These are phyloP conservation scores for Populus alba DNA, from an alignment of 345 rosid genomes.

Conservation along the genomic window DNA sequence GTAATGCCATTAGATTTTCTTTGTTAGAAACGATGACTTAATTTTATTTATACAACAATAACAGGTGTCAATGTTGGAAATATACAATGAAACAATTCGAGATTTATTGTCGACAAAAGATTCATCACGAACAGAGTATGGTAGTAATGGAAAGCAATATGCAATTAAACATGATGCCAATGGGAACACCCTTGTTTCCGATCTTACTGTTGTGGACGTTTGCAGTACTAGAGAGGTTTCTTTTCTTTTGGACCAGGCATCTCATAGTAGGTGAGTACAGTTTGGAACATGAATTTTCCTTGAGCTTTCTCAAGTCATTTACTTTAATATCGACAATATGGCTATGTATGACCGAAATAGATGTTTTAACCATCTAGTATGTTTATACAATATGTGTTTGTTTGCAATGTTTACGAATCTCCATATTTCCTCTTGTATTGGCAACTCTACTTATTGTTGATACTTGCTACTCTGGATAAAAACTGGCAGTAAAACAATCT, in stretches of 20 bases:
- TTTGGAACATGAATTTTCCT: conserved; percentile 1
- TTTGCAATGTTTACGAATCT: neutral
- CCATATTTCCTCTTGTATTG: neutral
- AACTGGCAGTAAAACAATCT: neutral
- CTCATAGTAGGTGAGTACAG: conserved; percentile 63
- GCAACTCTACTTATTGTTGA: neutral
- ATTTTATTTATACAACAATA: conserved; percentile 8
- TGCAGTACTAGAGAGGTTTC: conserved; percentile 27
- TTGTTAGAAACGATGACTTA: neutral
- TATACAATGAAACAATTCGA: conserved; percentile 86
- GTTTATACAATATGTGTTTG: neutral
- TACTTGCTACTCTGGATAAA: neutral
- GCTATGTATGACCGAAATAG: neutral
- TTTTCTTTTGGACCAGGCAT: conserved; percentile 74
- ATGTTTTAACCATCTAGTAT: neutral
- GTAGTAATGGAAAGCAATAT: conserved; percentile 38
- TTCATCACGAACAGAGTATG: conserved; percentile 52
- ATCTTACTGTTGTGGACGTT: conserved; percentile 36
- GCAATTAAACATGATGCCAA: conserved; percentile 31
- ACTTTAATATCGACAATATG: neutral
- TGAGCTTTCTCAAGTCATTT: neutral
- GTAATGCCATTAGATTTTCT: neutral
- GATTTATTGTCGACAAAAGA: conserved; percentile 79
- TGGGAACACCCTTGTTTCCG: conserved; percentile 33
- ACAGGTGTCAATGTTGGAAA: conserved; percentile 96